Evolutionary conservation across 129 eudicot genomes (phyloP), one percentile per base, ranked within the genome.

Genomic region (Lactuca sativa): DNA sequence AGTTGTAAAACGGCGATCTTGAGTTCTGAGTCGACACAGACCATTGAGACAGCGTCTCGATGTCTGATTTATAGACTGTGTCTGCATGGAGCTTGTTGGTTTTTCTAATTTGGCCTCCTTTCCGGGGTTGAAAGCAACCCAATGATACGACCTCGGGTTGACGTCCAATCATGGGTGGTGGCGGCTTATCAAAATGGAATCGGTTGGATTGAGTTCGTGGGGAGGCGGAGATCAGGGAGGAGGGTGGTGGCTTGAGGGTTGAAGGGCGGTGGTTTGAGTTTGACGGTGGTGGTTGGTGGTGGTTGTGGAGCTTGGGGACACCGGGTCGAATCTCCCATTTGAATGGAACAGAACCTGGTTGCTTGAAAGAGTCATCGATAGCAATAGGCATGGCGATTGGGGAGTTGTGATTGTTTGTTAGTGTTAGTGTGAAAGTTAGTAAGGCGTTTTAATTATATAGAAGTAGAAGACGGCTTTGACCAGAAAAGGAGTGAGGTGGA

Each of bases 271-370:
- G 70, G 41, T 69, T 58, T 10, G 65, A 59, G 73, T 18, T 33
- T 69, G 71, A 41, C 47, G 69, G 57, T 70, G 44, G 0, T 48
- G 51, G 58, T 70, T 70, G 36, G 15, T 54, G 43, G 37, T 70
- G 81, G 32, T 74, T 66, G 21, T 44, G 67, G 66, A 68, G 53
- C 81, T 90, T 90, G 4, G 97, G 95, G 16, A 90, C 95, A n/a
- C 97, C 97, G 54, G 97, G 97, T 51, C 87, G 85, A 69, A 85
- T 81, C 87, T 90, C 97, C 97, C 97, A 90, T 40, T 81, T 72
- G 82, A 90, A 90, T 40, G 97, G 97, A 38, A 90, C 58, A 0
- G 89, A 54, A 62, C 95, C 97, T 31, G 91, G 91, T 52, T 81
- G 64, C 70, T 56, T 81, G 64, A 87, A 87, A 7, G 89, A 90